Evolutionary conservation across 345 rosid species (phyloP).

Genomic region (Microthlaspi erraticum): DNA sequence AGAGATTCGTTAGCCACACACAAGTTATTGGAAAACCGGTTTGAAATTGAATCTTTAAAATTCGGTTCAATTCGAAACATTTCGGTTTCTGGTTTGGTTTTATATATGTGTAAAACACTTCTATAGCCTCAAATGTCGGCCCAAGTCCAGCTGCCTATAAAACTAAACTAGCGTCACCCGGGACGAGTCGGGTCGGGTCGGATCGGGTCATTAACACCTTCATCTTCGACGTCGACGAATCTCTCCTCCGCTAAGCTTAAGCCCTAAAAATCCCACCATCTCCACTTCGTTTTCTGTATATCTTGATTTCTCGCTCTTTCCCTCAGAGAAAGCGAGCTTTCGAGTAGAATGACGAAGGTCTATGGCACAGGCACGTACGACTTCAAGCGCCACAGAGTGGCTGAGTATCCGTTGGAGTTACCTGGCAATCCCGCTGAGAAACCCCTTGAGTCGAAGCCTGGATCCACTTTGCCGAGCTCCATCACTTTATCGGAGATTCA

Average conservation of each 20-base stretch:
- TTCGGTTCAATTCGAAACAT: no score
- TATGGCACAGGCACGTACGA: conserved; percentile 95
- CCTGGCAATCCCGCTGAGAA: conserved; percentile 53
- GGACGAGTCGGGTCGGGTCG: conserved; percentile 14
- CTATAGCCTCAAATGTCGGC: background rate
- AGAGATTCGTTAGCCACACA: no score
- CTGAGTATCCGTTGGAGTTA: conserved; percentile 90
- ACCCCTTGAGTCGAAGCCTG: conserved; percentile 64
- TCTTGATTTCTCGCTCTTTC: conserved; percentile 26
- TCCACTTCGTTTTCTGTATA: conserved; percentile 9
- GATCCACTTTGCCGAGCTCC: conserved; percentile 71
- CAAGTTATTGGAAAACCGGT: no score
- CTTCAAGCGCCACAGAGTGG: conserved; percentile 98
- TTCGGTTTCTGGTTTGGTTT: background rate
- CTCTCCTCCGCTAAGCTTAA: conserved; percentile 33
- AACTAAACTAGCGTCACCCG: background rate
- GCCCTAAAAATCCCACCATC: conserved; percentile 35
- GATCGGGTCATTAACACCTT: conserved; percentile 23
- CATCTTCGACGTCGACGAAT: conserved; percentile 29
- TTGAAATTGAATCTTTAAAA: no score
- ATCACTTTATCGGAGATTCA: conserved; percentile 91
- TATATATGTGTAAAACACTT: background rate
- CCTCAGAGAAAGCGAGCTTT: conserved; percentile 15
- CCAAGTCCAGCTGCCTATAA: background rate
- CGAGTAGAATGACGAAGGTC: conserved; percentile 72